Conservation (phyloP, 1,139 yeast genomes). For the Tardiomyces depauwii region DNA sequence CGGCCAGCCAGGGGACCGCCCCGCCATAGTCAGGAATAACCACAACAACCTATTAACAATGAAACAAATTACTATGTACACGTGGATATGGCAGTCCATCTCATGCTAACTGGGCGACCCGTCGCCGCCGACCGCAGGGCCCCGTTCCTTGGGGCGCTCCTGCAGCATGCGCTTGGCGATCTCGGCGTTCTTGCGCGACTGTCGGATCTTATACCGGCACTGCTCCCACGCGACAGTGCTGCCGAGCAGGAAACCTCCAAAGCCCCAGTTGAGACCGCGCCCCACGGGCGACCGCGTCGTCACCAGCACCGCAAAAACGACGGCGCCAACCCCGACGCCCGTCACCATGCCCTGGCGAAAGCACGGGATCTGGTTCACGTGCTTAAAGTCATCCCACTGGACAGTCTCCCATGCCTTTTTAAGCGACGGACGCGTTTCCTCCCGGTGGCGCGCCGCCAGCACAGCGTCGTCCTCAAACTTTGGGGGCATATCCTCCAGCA, state of each 20-base stretch:
- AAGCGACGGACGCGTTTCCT: slow-evolving; percentile 11
- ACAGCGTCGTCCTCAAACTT: slow-evolving; percentile 21
- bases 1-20: no score
- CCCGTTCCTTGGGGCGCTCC: background rate
- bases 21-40: no score
- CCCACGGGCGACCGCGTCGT: slow-evolving; percentile 49
- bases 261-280: slow-evolving; percentile 69
- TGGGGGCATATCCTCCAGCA: slow-evolving; percentile 25
- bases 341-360: slow-evolving; percentile 81
- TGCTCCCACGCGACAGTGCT: slow-evolving; percentile 88
- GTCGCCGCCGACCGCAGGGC: no score
- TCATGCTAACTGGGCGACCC: no score
- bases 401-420: slow-evolving; percentile 16
- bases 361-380: slow-evolving; percentile 66
- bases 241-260: slow-evolving; percentile 72
- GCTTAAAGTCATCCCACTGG: slow-evolving; percentile 41
- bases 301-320: slow-evolving; percentile 57
- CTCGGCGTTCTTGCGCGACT: slow-evolving; percentile 47
- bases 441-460: slow-evolving; percentile 5
- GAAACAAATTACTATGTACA: no score
- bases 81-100: no score
- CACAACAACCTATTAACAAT: no score
- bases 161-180: slow-evolving; percentile 8
- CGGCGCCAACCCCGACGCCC: slow-evolving; percentile 79
- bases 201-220: slow-evolving; percentile 62